Evolutionary conservation across 2,329 filamentous ascomycete genomes (phyloP).

Genomic region (Exophiala lecanii-corni): DNA sequence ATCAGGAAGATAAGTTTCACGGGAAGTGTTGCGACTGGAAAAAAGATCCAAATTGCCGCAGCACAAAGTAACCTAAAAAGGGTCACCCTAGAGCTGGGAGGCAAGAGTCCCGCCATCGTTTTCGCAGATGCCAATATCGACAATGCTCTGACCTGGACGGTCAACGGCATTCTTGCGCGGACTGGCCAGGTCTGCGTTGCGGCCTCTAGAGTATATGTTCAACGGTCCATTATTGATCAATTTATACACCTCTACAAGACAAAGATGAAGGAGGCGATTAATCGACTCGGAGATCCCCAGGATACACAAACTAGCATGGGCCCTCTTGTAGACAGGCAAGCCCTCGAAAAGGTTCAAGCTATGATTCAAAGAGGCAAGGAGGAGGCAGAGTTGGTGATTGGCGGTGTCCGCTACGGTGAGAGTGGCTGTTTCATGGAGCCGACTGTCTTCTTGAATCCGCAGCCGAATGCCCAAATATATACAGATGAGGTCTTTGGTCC

Average conservation of each 20-base stretch:
- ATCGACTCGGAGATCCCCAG: slow-evolving; percentile 9
- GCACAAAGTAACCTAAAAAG: slow-evolving; percentile 47
- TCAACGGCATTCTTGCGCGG: slow-evolving; percentile 26
- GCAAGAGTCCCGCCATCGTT: slow-evolving; percentile 55
- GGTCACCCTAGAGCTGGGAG: slow-evolving; percentile 60
- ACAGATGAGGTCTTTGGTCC: slow-evolving; percentile 71
- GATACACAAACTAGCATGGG: slow-evolving; percentile 11
- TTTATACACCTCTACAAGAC: slow-evolving; percentile 13
- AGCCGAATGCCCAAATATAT: slow-evolving; percentile 56
- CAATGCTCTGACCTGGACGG: slow-evolving; percentile 26
- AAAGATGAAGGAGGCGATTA: neutral
- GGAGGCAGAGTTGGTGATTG: slow-evolving; percentile 1
- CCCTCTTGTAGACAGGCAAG: slow-evolving; percentile 14
- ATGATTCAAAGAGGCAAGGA: slow-evolving; percentile 11
- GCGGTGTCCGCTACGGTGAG: slow-evolving; percentile 4
- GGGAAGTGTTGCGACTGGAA: slow-evolving; percentile 33
- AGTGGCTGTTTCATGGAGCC: slow-evolving; percentile 19
- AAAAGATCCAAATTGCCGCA: slow-evolving; percentile 36
- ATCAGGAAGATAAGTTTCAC: slow-evolving; percentile 41
- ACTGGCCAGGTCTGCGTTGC: slow-evolving; percentile 19
- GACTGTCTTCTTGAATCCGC: slow-evolving; percentile 14
- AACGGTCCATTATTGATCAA: slow-evolving; percentile 10
- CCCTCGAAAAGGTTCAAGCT: slow-evolving; percentile 15
- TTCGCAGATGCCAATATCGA: slow-evolving; percentile 33
- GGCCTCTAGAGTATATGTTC: slow-evolving; percentile 14